These are phyloP conservation scores for Peronospora tabacina DNA, from an alignment of 352 stramenopile species.

Conservation along the genomic window DNA sequence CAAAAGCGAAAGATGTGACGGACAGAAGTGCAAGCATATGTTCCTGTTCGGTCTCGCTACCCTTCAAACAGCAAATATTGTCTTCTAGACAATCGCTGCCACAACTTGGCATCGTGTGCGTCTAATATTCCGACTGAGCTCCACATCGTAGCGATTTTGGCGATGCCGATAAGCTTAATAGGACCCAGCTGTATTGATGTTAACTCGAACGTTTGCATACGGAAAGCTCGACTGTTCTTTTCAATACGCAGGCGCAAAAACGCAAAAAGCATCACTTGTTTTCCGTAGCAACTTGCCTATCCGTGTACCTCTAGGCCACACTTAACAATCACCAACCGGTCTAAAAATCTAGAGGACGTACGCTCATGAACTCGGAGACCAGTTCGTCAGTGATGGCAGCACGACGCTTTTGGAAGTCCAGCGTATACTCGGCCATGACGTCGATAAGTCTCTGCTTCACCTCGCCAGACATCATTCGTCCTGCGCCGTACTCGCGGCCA, in stretches of 20 bases:
- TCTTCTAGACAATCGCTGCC: slow-evolving; percentile 16
- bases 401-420: slow-evolving; percentile 91
- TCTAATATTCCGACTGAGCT: slow-evolving; percentile 1
- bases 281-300: slow-evolving; percentile 1
- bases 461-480: slow-evolving; percentile 94
- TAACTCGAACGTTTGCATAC: slow-evolving; percentile 7
- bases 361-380: slow-evolving; percentile 95
- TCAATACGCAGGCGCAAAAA: slow-evolving; percentile 16
- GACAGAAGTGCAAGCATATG: slow-evolving; percentile 6
- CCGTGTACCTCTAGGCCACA: slow-evolving; percentile 5
- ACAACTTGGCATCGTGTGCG: background rate
- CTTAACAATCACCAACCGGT: slow-evolving; percentile 15
- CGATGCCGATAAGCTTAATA: slow-evolving; percentile 16
- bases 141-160: slow-evolving; percentile 1
- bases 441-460: slow-evolving; percentile 97
- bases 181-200: slow-evolving; percentile 1
- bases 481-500: slow-evolving; percentile 92
- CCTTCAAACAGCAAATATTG: slow-evolving; percentile 18
- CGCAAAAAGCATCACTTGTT: slow-evolving; percentile 13
- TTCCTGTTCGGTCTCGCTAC: background rate
- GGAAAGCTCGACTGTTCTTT: slow-evolving; percentile 10
- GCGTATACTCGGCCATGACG: slow-evolving; percentile 88
- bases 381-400: slow-evolving; percentile 92
- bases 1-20: slow-evolving; percentile 1
- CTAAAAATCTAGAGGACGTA: slow-evolving; percentile 90